Evolutionary conservation across 73 alveolate genomes (phyloP), one percentile per base, ranked within the genome.

Genomic region (Paramecium caudatum): DNA sequence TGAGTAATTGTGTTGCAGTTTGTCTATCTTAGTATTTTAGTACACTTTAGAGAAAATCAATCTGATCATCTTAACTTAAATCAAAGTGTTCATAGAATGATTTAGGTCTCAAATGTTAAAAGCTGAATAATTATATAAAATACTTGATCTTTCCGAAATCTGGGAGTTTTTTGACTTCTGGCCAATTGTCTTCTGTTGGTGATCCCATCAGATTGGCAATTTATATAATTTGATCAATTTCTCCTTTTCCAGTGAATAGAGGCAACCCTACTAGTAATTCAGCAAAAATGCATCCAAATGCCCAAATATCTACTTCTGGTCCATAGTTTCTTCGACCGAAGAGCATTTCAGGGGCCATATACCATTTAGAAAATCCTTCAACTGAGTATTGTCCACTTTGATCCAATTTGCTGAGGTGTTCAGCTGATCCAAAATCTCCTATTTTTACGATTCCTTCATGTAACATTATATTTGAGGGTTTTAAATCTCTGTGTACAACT

Each of bases 331-430:
- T 94, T 43, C 82, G 90, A 5, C 88, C 88, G 83, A 95, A 92
- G 19, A 95, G 70, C 48, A 94, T 92, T 92, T 95, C 98, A 23
- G 98, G 97, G 43, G 98, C 96, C 68, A 93, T 95, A 47, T 95
- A 95, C 98, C 98, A 95, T 87, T 94, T 95, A 39, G 88, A 69
- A 34, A 69, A 69, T 1, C 86, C 86, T 69, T 69, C 86, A 15
- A 12, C 15, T 48, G 70, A 48, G 25, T 48, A 48, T 48, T 48
- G 25, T 5, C 70, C 39, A 19, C 46, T 25, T 19, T 25, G n/a
- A 74, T 74, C 65, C 10, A 74, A 74, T 74, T 74, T 74, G 21
- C 55, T 27, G 32, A 6, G 27, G 13, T 63, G 82, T 63, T 63
- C 91, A 5, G 91, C 82, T 17, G 90, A 33, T 32, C 93, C 91